Base-by-base conservation (phyloP, 2,329 filamentous ascomycete genomes). In the Verticillium zaregamsianum region DNA sequence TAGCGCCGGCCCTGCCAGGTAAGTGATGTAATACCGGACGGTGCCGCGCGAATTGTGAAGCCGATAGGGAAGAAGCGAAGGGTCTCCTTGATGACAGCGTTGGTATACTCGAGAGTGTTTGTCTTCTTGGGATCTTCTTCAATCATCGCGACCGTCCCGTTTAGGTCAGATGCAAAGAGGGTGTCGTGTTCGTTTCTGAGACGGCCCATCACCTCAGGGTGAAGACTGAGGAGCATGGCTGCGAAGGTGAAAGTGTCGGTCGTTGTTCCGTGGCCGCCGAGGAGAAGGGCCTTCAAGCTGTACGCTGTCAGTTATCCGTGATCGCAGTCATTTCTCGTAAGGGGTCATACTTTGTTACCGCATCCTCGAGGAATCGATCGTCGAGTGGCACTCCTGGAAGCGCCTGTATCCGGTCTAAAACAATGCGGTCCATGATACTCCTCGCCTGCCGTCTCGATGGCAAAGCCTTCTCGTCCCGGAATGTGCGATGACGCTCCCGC, bases 81-180 rank as follows among this genome's bases (percentile, higher is more conserved):
- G 0, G 77, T 74, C 68, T 87, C 84, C 62, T 84, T 83, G 63
- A 85, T 77, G 20, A 84, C 77, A 28, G 81, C 82, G 9, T 73
- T 74, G 4, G 82, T 83, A 66, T 83, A 86, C 1, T 74, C 73
- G 15, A 87, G 73, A 14, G 77, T 72, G 64, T 81, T 82, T 49
- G 86, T 72, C 12, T 78, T 73, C 49, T 75, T 69, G 1, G 80
- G 78, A n/a, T 80, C 69, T 12, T 73, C 70, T 5, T 80, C 70
- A 35, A 78, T 68, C 0, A 68, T 66, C 40, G 75, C 76, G 4
- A 74, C 71, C 4, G 72, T 71, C 4, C 71, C 68, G 23, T 72
- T 67, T n/a, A 78, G 55, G 14, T 68, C 66, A 1, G 64, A 61
- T 0, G 69, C 68, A 4, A 74, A 68, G 20, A 71, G 62, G 2